A percentile compares a stretch with the other conserved stretches of the same genome.
These are phyloP conservation scores for Tilletia horrida DNA, from an alignment of 1,284 basidiomycete species.

Conservation along the genomic window DNA sequence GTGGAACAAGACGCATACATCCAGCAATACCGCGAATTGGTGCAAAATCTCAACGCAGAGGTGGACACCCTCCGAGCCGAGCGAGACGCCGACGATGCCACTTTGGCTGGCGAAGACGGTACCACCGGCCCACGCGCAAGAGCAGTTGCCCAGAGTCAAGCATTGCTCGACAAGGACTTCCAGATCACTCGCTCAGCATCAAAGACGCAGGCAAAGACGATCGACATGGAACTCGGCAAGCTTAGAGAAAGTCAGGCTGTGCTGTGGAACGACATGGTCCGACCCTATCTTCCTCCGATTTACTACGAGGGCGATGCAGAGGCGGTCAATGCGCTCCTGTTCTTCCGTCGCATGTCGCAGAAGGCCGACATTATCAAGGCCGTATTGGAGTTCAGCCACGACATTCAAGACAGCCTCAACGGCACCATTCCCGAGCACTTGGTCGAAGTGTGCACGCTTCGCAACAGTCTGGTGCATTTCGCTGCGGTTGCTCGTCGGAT, in stretches of 20 bases:
- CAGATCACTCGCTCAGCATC: constrained; percentile 48
- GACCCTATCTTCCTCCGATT: constrained; percentile 42
- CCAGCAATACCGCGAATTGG: constrained; percentile 49
- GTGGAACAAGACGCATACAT: constrained; percentile 47
- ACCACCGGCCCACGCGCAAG: constrained; percentile 28
- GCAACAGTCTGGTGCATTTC: constrained; percentile 49
- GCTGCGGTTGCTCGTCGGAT: constrained; percentile 46
- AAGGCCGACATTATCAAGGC: constrained; percentile 48
- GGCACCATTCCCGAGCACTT: constrained; percentile 31
- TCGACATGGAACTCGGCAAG: constrained; percentile 44
- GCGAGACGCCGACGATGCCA: constrained; percentile 25
- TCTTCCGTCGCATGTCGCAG: constrained; percentile 49
- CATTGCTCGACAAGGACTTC: constrained; percentile 50
- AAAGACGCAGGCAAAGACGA: constrained; percentile 50
- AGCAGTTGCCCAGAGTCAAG: constrained; percentile 37
- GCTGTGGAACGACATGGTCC: constrained; percentile 43
- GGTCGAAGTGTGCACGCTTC: constrained; percentile 46
- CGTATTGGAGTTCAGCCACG: constrained; percentile 43
- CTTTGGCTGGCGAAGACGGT: constrained; percentile 21
- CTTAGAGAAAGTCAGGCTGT: constrained; percentile 41
- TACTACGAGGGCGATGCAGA: constrained; percentile 47
- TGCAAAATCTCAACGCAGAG: constrained; percentile 45
- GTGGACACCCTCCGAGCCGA: constrained; percentile 42
- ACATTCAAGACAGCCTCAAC: constrained; percentile 28
- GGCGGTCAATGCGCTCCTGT: constrained; percentile 44